These are phyloP conservation scores for Cajanus cajan DNA, from an alignment of 306 rosid species.

Conservation along the genomic window DNA sequence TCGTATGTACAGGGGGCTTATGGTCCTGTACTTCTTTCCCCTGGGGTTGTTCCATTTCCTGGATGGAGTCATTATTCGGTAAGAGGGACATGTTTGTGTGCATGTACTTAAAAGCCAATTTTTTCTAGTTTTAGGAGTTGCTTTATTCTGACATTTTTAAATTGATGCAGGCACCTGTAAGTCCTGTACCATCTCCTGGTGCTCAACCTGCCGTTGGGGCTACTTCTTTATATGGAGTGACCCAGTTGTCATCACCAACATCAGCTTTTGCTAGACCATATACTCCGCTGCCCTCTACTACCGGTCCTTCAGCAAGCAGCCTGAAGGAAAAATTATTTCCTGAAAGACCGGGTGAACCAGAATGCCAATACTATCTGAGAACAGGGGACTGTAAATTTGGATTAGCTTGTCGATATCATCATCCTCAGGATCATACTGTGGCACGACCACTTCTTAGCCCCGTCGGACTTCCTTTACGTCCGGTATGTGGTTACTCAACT, in stretches of 20 bases:
- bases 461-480: constrained; percentile 79
- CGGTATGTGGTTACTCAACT: constrained; percentile 50
- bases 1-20: constrained; percentile 86
- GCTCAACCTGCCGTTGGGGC: constrained; percentile 75
- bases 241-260: constrained; percentile 70
- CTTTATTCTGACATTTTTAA: constrained; percentile 11
- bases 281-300: constrained; percentile 51
- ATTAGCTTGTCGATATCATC: constrained; percentile 77
- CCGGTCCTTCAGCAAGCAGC: constrained; percentile 50
- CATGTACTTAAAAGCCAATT: not conserved
- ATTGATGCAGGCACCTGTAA: constrained; percentile 74
- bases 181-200: constrained; percentile 77
- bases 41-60: constrained; percentile 72
- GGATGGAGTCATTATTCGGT: constrained; percentile 92
- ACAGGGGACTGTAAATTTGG: constrained; percentile 93
- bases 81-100: constrained; percentile 23
- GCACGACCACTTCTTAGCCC: constrained; percentile 66
- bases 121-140: not conserved
- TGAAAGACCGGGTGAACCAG: constrained; percentile 84
- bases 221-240: constrained; percentile 73
- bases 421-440: constrained; percentile 58
- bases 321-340: constrained; percentile 66
- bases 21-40: constrained; percentile 75
- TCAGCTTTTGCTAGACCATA: constrained; percentile 70
- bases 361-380: constrained; percentile 75